A percentile compares a stretch with the other conserved stretches of the same genome.
Evolutionary conservation across 352 stramenopile species (phyloP).

Genomic region (Phytophthora pluvialis): DNA sequence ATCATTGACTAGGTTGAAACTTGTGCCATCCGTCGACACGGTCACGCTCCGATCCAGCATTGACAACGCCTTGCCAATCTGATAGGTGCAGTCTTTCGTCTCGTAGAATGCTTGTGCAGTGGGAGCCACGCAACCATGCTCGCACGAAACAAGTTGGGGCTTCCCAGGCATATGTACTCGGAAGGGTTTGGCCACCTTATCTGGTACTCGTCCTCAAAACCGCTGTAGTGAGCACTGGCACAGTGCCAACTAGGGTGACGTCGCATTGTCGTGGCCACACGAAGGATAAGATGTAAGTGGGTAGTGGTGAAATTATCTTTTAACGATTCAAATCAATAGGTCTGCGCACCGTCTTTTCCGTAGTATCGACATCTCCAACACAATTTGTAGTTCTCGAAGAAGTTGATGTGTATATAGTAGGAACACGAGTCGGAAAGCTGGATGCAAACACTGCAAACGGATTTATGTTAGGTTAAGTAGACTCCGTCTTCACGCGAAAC

Average conservation of each 20-base stretch:
- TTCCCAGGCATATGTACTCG: neutral
- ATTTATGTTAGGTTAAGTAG: slow-evolving; percentile 8
- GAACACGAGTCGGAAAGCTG: too few species aligned
- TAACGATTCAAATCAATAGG: too few species aligned
- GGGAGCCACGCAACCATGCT: slow-evolving; percentile 10
- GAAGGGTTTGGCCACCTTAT: neutral
- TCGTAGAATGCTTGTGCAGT: slow-evolving; percentile 7
- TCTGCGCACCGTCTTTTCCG: too few species aligned
- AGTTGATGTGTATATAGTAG: slow-evolving; percentile 1
- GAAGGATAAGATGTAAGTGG: too few species aligned
- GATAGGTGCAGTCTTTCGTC: slow-evolving; percentile 2
- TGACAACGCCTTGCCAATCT: neutral
- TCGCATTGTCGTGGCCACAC: too few species aligned
- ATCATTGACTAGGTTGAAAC: neutral
- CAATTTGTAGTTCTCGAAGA: slow-evolving; percentile 8
- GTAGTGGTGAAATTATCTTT: too few species aligned
- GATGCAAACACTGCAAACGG: neutral
- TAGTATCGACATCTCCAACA: neutral
- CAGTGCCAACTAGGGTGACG: neutral
- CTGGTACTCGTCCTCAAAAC: neutral
- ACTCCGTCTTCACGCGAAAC: slow-evolving; percentile 1
- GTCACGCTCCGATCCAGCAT: neutral
- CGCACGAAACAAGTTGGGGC: neutral
- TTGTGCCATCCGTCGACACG: neutral
- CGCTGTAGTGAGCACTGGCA: neutral